Evolutionary conservation across 2,329 filamentous ascomycete genomes (phyloP), one percentile per base, ranked within the genome.

Genomic region (Dothideomycetidae sp.): DNA sequence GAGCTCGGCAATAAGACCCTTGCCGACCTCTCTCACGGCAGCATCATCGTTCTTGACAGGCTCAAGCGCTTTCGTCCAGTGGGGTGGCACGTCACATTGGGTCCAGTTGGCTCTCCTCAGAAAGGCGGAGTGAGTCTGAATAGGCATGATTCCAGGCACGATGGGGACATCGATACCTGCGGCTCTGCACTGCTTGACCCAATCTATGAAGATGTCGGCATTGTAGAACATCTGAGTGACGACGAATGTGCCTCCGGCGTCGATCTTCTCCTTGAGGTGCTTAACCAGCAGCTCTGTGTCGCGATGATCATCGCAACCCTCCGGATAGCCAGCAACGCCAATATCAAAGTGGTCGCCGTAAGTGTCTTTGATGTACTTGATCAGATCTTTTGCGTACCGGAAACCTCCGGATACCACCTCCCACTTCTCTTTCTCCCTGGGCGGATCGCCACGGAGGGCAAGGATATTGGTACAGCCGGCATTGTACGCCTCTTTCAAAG

Each of bases 221-320:
- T 98, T 88, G 66, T 98, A 98, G 63, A 96, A 96, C 90, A 98
- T 98, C 63, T 98, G 90, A 0, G 90, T 96, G 37, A 98, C 82
- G 46, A 98, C 81, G 56, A 96, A 98, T 5, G 81, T 79, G 44
- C 80, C 86, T 36, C 90, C 90, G 42, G 83, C 82, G 55, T 98
- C 90, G 21, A 96, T 78, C 66, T 98, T 98, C 59, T 96, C 81
- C 64, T 96, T 96, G 53, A 98, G 63, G 57, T 96, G 90, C 46
- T 90, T 78, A 45, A 98, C 74, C 51, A 98, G 70, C 42, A 73
- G 61, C 32, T 93, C 85, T 37, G 84, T 78, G 52, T 93, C 77
- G 50, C 82, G 75, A 56, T 93, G 85, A 58, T 96, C 90, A 51
- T 98, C 90, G 50, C 79, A 84, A 21, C 90, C 88, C 62, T 98